These are phyloP conservation scores for Solanum corneliomulleri DNA, from an alignment of 257 asterid genomes.

Conservation along the genomic window DNA sequence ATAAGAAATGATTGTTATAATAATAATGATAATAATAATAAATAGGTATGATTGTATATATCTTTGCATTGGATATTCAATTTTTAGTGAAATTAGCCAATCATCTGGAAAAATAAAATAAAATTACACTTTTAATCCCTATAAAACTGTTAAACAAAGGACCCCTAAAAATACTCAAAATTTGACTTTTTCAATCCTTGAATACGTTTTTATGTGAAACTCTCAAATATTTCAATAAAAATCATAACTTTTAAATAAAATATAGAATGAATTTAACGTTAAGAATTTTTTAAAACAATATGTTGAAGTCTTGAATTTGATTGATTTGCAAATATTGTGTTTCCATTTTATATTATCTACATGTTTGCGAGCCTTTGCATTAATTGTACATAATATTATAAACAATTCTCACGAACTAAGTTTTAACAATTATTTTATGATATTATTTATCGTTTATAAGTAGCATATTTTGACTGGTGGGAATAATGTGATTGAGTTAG, in stretches of 20 bases:
- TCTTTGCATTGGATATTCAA: no score
- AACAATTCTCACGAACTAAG: neutral
- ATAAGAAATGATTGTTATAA: neutral
- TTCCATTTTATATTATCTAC: neutral
- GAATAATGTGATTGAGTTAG: slow-evolving; percentile 26
- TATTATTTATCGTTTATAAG: slow-evolving; percentile 4
- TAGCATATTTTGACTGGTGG: slow-evolving; percentile 53
- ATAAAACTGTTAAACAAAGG: neutral
- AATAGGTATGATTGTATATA: no score
- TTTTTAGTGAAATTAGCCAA: no score
- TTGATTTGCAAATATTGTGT: neutral
- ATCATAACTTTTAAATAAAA: neutral
- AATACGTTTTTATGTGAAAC: neutral
- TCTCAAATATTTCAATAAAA: neutral
- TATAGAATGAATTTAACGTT: neutral
- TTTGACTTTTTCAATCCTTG: no score
- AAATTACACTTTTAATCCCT: neutral
- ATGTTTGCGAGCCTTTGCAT: neutral
- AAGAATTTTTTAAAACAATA: neutral
- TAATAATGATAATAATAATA: no score
- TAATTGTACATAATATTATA: neutral
- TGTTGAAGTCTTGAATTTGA: neutral
- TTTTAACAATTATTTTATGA: neutral
- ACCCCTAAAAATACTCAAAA: neutral
- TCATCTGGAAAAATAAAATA: no score